A percentile compares a stretch with the other conserved stretches of the same genome.
Evolutionary conservation across 495 filamentous ascomycete species (phyloP).

Genomic region (Rostrohypoxylon terebratum): DNA sequence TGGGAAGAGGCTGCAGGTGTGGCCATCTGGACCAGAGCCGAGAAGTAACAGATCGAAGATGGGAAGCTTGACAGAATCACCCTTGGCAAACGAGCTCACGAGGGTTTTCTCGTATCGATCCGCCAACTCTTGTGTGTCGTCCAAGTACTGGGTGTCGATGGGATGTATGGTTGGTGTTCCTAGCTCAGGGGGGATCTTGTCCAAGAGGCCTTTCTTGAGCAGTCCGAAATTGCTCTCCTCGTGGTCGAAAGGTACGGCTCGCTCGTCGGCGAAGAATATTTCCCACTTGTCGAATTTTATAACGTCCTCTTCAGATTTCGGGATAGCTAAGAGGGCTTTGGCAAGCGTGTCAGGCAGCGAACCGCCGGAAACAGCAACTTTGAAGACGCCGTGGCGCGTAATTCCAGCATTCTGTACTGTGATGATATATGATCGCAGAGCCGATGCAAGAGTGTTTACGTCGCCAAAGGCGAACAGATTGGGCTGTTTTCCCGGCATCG

Average conservation of each 20-base stretch:
- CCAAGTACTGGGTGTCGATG: constrained; percentile 77
- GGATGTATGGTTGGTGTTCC: constrained; percentile 77
- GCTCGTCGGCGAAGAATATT: constrained; percentile 98
- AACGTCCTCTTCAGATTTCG: constrained; percentile 69
- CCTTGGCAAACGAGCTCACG: constrained; percentile 81
- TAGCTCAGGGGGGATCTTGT: constrained; percentile 79
- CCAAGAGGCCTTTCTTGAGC: constrained; percentile 85
- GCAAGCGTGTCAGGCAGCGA: constrained; percentile 91
- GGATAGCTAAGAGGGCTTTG: constrained; percentile 73
- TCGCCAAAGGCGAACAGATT: constrained; percentile 86
- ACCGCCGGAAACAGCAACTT: constrained; percentile 92
- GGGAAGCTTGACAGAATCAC: constrained; percentile 89
- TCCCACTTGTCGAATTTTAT: constrained; percentile 90
- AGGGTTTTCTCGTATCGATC: constrained; percentile 93
- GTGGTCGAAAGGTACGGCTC: constrained; percentile 90
- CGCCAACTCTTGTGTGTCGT: constrained; percentile 90
- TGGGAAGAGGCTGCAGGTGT: constrained; percentile 97
- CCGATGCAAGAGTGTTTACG: constrained; percentile 73
- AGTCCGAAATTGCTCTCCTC: constrained; percentile 93
- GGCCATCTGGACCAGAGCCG: constrained; percentile 93
- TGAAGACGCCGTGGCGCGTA: constrained; percentile 83
- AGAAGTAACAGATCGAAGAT: constrained; percentile 94
- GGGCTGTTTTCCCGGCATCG: constrained; percentile 76
- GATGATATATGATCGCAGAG: constrained; percentile 84
- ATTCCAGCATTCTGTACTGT: constrained; percentile 81